Evolutionary conservation across 2,329 filamentous ascomycete genomes (phyloP), one percentile per base, ranked within the genome.

Genomic region (Basipetospora sp.): DNA sequence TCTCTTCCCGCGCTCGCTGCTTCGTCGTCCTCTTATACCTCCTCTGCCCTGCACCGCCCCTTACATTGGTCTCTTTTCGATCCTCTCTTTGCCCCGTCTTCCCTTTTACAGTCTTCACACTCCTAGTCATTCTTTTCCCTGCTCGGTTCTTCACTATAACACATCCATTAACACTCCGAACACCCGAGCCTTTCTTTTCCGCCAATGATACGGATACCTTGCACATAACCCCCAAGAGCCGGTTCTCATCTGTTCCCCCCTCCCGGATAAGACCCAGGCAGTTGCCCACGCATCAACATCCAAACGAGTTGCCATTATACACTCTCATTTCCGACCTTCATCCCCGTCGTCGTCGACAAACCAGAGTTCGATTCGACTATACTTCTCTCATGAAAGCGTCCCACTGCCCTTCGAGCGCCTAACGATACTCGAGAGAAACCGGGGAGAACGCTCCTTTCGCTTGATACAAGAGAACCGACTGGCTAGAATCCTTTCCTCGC

Each of bases 121-220:
- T 56, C 55, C 57, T 56, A 67, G 63, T 68, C 66, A 53, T 62
- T 70, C 65, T 60, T 66, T 69, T 63, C 15, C 25, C 26, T 22
- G 54, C 50, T 48, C 47, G 49, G 43, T 46, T 43, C 45, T 52
- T 51, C 49, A 45, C 44, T 50, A 50, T 50, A 50, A 52, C 48
- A 50, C 45, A 25, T 44, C 53, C 58, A 53, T 58, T 60, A 57
- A 55, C 55, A 55, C 52, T 53, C 53, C 59, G 31, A 25, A 33
- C 35, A 16, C 22, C 28, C 28, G 34, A 38, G 20, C 34, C 28
- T 36, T 16, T 37, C 22, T 36, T 38, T 25, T 11, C 22, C 22
- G 22, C 22, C 22, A 25, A 25, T 25, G 22, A 25, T 25, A 25
- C 22, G 22, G 6, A 25, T 25, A 25, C 22, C 22, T 25, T 11